These are phyloP conservation scores for Papiliotrema fonsecae DNA, from an alignment of 1,284 basidiomycete genomes.

Conservation along the genomic window DNA sequence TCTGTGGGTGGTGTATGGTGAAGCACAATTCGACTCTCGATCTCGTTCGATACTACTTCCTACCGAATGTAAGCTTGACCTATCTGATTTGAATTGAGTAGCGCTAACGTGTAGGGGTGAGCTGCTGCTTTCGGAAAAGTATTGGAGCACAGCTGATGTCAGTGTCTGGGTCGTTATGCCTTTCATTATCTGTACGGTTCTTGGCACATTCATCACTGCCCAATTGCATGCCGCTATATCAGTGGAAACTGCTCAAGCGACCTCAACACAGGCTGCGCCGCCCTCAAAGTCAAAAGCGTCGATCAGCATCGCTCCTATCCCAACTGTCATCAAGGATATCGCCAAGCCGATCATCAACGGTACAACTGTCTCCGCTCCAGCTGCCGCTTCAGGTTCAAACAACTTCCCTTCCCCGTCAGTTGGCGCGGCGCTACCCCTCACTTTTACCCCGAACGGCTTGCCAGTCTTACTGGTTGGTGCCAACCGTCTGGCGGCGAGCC, in stretches of 20 bases:
- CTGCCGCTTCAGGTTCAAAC: not conserved
- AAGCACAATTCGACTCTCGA: slow-evolving; percentile 64
- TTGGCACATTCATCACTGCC: slow-evolving; percentile 27
- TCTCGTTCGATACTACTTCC: slow-evolving; percentile 61
- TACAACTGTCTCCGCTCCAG: not conserved
- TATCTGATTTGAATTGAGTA: slow-evolving; percentile 1
- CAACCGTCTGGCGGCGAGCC: slow-evolving; percentile 68
- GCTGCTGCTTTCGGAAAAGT: not conserved
- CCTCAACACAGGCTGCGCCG: slow-evolving; percentile 7
- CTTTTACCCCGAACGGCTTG: slow-evolving; percentile 58
- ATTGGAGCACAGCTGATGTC: not conserved
- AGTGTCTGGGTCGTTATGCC: slow-evolving; percentile 39
- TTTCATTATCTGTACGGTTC: slow-evolving; percentile 24
- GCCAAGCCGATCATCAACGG: not conserved
- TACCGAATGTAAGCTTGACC: slow-evolving; percentile 65
- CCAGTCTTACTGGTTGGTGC: slow-evolving; percentile 69
- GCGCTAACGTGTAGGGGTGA: slow-evolving; percentile 11
- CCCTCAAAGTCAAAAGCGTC: not conserved
- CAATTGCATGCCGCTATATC: slow-evolving; percentile 27
- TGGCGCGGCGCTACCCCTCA: slow-evolving; percentile 74
- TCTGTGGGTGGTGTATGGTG: slow-evolving; percentile 56
- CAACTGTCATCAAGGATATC: too few relatives aligned
- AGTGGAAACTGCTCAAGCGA: slow-evolving; percentile 19
- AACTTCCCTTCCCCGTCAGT: slow-evolving; percentile 37
- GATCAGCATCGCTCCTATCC: not conserved